Percentiles rank a stretch among this genome's conserved stretches.
phyloP scores from a whole-genome alignment of 768 basidiomycete species.

The Pisolithus orientalis region DNA sequence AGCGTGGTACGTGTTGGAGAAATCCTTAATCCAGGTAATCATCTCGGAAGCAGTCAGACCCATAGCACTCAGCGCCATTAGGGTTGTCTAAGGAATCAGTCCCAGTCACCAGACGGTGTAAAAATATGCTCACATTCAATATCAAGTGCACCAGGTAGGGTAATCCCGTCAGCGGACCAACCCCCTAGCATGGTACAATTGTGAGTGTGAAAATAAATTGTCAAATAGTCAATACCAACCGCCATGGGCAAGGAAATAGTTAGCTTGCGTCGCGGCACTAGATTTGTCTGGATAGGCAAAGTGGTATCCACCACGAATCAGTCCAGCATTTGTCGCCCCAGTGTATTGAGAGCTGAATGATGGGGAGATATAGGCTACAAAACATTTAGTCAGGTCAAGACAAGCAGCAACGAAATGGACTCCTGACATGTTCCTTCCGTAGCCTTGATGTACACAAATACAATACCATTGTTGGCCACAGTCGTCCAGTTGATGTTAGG shows the following conservation, averaged over 20 bases:
- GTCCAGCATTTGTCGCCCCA: constrained; percentile 47
- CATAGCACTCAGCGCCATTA: constrained; percentile 48
- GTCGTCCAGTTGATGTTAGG: constrained; percentile 44
- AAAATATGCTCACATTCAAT: constrained; percentile 44
- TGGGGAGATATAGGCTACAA: constrained; percentile 18
- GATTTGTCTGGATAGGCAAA: constrained; percentile 51
- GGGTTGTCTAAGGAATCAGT: constrained; percentile 40
- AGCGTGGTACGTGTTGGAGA: constrained; percentile 53
- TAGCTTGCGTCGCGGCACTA: constrained; percentile 53
- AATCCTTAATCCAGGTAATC: constrained; percentile 60
- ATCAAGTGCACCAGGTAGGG: constrained; percentile 59
- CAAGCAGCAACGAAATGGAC: not conserved
- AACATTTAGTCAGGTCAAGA: not conserved
- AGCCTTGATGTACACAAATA: constrained; percentile 62
- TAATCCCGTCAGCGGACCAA: constrained; percentile 50
- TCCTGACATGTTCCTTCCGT: constrained; percentile 53
- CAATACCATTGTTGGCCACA: constrained; percentile 44
- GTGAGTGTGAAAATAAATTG: not conserved
- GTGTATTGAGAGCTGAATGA: constrained; percentile 44
- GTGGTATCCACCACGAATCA: constrained; percentile 59
- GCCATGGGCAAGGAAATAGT: constrained; percentile 52
- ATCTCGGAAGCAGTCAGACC: constrained; percentile 44
- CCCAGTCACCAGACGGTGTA: not conserved
- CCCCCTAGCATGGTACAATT: constrained; percentile 29
- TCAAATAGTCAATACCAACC: constrained; percentile 23